These are phyloP conservation scores for Umbelopsis ramanniana DNA, from an alignment of 192 early-diverging fungal genomes.

Conservation along the genomic window DNA sequence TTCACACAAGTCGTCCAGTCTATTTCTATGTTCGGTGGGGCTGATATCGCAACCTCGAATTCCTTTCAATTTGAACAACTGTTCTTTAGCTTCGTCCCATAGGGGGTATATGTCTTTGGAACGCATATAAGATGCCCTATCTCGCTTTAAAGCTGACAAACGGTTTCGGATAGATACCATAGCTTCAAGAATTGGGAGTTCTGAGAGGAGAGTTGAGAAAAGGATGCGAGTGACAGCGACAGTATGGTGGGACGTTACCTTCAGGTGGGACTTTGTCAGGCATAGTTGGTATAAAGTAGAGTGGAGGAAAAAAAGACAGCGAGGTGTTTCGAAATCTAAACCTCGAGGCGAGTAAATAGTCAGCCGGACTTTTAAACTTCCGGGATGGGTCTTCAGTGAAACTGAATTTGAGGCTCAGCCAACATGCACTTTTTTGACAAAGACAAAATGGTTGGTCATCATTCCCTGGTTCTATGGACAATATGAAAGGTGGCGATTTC, in stretches of 20 bases:
- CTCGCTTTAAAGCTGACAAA: conserved; percentile 71
- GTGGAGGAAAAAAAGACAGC: not conserved
- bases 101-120: conserved; percentile 61
- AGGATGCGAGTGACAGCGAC: not conserved
- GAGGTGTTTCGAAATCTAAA: not conserved
- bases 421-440: not conserved
- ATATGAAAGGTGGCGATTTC: conserved; percentile 1
- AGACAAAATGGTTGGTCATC: no score
- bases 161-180: conserved; percentile 68
- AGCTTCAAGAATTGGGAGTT: conserved; percentile 62
- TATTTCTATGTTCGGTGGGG: conserved; percentile 32
- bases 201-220: conserved; percentile 26
- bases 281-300: conserved; percentile 14
- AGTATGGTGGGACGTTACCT: conserved; percentile 20
- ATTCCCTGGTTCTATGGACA: conserved; percentile 16
- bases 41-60: conserved; percentile 16
- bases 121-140: conserved; percentile 69
- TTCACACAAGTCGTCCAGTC: conserved; percentile 70
- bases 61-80: conserved; percentile 45
- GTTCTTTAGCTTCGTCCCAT: conserved; percentile 58
- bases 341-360: not conserved
- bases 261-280: conserved; percentile 27
- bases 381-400: not conserved
- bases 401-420: not conserved
- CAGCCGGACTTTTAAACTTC: not conserved